phyloP scores from a whole-genome alignment of 2,329 filamentous ascomycete genomes.

The Fonsecaea monophora region DNA sequence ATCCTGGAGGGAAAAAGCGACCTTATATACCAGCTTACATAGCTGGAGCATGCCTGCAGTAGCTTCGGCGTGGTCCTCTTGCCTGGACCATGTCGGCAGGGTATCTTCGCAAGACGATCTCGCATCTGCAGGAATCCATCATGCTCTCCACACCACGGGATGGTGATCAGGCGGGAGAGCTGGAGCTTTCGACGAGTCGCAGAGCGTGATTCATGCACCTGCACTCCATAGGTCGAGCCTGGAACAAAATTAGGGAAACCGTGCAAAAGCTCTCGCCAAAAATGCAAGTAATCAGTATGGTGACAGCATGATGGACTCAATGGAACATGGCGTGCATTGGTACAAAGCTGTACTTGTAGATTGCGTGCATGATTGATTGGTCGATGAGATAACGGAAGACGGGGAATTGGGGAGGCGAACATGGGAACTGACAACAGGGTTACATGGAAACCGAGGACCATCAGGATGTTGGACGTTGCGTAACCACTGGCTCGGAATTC shows the following conservation, averaged over 20 bases:
- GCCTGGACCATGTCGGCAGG: not conserved
- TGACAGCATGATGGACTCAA: not conserved
- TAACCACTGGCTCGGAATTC: constrained; percentile 12
- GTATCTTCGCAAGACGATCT: not conserved
- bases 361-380: constrained; percentile 23
- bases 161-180: not conserved
- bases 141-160: constrained; percentile 10
- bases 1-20: constrained; percentile 1
- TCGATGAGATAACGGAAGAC: not conserved
- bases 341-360: not conserved
- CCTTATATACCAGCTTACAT: constrained; percentile 10
- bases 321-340: not conserved
- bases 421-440: not conserved
- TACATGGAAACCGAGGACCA: too few species aligned
- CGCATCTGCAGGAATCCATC: constrained; percentile 12
- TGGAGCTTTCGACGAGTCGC: constrained; percentile 28
- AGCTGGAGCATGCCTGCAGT: constrained; percentile 8
- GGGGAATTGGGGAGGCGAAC: not conserved
- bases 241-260: constrained; percentile 8
- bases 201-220: constrained; percentile 27
- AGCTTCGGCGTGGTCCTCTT: constrained; percentile 10
- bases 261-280: not conserved
- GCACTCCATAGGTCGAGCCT: not conserved
- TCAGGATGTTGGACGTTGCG: not conserved
- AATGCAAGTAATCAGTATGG: constrained; percentile 3